Evolutionary conservation across 1,284 basidiomycete genomes (phyloP), one percentile per base, ranked within the genome.

Genomic region (Ceratobasidium sp.): DNA sequence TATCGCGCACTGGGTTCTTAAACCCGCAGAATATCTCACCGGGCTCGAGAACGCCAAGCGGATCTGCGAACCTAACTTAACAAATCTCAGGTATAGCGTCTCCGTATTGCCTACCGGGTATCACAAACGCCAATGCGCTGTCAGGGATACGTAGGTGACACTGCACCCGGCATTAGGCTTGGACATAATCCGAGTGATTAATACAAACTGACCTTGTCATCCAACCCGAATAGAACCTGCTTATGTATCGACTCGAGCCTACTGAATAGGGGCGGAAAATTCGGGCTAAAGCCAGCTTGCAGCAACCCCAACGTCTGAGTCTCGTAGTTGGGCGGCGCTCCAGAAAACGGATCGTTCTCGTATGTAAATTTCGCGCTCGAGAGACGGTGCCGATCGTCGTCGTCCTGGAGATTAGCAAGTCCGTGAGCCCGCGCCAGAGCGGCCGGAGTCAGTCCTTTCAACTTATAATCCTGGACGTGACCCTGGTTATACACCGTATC

Each of bases 11-110:
- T 22, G 66, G 76, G 11, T n/a, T 76, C n/a, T 32, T 32, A 22
- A 76, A 69, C 2, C 76, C 65, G 51, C 65, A 69, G 43, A 64
- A 76, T 4, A 76, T 32, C 43, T 76, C 29, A 0, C 76, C 66
- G 2, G 22, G 54, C 25, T 76, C 66, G 5, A 76, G 67, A 15
- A 64, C 59, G 6, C 76, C 76, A 19, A 70, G 56, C 1, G 76
- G 76, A 22, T 76, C 76, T 76, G 59, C 32, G 37, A 17, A 49
- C 11, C 4, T 7, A 7, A 37, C 13, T 15, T 25, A 2, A 34
- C 7, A 51, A 2, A 17, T 2, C 8, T 5, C 8, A 8, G 25
- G 19, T 25, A 25, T 37, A 34, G 32, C 13, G n/a, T 3, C 2
- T 51, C 8, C 19, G 17, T 4, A 7, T 2, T 37, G 25, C 46